A percentile compares a stretch with the other conserved stretches of the same genome.
Evolutionary conservation across 2,329 filamentous ascomycete genomes (phyloP).

Genomic region (Diaporthe vaccinii): DNA sequence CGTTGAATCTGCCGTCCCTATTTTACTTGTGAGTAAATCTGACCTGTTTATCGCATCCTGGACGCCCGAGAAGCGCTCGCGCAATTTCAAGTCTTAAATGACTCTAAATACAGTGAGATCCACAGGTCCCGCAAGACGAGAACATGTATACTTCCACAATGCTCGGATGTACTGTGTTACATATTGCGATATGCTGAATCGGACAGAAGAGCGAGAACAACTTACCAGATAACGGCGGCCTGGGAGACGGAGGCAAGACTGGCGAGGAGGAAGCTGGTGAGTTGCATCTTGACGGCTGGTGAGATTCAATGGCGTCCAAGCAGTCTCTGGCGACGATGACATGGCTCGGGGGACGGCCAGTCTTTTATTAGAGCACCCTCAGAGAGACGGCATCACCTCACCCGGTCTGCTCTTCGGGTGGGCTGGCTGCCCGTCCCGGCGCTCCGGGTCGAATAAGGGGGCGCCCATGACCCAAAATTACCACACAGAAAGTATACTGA

Average conservation of each 20-base stretch:
- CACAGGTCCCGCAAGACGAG: not conserved
- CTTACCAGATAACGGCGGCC: slow-evolving; percentile 38
- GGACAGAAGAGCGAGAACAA: not conserved
- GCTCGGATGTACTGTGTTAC: no score
- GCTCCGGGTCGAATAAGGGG: slow-evolving; percentile 11
- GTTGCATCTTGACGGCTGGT: slow-evolving; percentile 16
- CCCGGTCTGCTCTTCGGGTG: not conserved
- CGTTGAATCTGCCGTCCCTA: slow-evolving; percentile 22
- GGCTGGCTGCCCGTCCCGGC: slow-evolving; percentile 18
- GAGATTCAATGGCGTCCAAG: not conserved
- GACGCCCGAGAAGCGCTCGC: no score
- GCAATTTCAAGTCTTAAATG: not conserved
- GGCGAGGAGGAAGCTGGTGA: slow-evolving; percentile 29
- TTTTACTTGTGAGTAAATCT: not conserved
- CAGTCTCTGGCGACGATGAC: not conserved
- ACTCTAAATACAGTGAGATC: not conserved
- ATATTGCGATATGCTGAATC: not conserved
- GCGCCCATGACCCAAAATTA: slow-evolving; percentile 16
- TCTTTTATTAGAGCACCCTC: slow-evolving; percentile 6
- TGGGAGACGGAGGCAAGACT: slow-evolving; percentile 33
- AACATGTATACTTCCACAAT: not conserved
- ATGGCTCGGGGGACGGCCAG: not conserved
- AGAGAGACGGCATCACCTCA: not conserved
- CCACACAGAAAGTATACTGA: slow-evolving; percentile 1
- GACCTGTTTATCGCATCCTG: not conserved